Evolutionary conservation across 768 basidiomycete species (phyloP), one percentile per base, ranked within the genome.

Genomic region (Tulasnella sp.): DNA sequence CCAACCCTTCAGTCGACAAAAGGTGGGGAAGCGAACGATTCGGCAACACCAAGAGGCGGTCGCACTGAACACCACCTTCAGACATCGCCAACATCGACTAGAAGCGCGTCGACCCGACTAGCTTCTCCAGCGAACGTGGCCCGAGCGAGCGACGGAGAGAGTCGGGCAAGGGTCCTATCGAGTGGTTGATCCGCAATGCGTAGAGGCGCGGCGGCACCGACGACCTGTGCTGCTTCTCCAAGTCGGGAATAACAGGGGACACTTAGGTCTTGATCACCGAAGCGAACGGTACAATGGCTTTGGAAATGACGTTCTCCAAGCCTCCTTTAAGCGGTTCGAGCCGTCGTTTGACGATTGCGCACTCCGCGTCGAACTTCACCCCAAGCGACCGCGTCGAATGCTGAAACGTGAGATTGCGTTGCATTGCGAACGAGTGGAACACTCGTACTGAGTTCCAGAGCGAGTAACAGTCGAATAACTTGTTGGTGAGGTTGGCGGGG

Each of bases 51-150:
- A 93, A 89, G 74, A 94, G 86, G 10, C 88, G 90, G 29, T 89
- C 90, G 93, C 93, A 95, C 2, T 92, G 84, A 0, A 92, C 83
- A 23, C 89, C 90, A 81, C 94, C 93, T 80, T 93, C 86, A 80
- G 93, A 87, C 3, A 90, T 89, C 0, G 92, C 92, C 20, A 94
- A 86, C 1, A 87, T 84, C 20, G 88, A 84, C 80, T 95, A 91
- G 0, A 91, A 87, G 11, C 87, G 82, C 16, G 46, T 35, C 5
- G 80, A 79, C 42, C n/a, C 86, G 83, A 16, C 88, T 87, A 6
- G 86, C 83, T 82, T 90, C 91, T 16, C 89, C 88, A 18, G 84
- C 82, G 44, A 94, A 61, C 46, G 75, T 48, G 46, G 88, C 87
- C 55, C 88, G 88, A 6, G 88, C 85, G 81, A 93, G 91, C 4